Conservation (phyloP, 495 filamentous ascomycete genomes). For the Daldinia loculata region DNA sequence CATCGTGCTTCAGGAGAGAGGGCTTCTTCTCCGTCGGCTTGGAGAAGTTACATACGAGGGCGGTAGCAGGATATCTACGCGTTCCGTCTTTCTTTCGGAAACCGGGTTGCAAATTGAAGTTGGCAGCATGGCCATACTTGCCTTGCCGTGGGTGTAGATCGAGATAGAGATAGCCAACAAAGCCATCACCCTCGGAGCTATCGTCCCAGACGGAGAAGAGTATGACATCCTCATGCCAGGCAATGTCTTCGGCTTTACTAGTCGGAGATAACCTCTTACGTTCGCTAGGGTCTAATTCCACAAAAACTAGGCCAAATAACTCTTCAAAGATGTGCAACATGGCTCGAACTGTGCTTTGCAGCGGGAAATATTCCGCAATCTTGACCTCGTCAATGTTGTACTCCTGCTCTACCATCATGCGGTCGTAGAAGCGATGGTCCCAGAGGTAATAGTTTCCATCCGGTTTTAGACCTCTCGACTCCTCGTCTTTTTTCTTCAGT, state of each 20-base stretch:
- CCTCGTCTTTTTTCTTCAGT: conserved; percentile 82
- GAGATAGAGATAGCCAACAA: conserved; percentile 72
- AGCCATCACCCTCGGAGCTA: conserved; percentile 62
- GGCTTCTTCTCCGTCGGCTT: conserved; percentile 70
- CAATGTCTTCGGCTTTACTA: conserved; percentile 65
- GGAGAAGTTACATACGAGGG: conserved; percentile 73
- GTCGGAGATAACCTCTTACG: conserved; percentile 59
- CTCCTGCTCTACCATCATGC: conserved; percentile 90
- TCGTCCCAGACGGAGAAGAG: conserved; percentile 72
- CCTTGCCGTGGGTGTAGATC: conserved; percentile 69
- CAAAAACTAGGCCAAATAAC: conserved; percentile 89
- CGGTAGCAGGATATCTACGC: conserved; percentile 67
- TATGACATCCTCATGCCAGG: conserved; percentile 70
- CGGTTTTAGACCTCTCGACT: conserved; percentile 61
- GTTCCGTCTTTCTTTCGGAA: conserved; percentile 62
- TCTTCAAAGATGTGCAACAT: conserved; percentile 97
- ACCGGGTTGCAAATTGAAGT: conserved; percentile 79
- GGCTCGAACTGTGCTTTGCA: conserved; percentile 80
- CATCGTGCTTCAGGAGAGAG: conserved; percentile 68
- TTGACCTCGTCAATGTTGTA: conserved; percentile 87
- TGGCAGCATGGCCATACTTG: conserved; percentile 76
- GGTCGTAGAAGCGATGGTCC: conserved; percentile 85
- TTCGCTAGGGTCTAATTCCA: conserved; percentile 71
- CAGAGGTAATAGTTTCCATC: conserved; percentile 89
- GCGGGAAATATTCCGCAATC: conserved; percentile 93